Conservation (phyloP, 2,329 filamentous ascomycete genomes). For the Hypoxylon sp. region DNA sequence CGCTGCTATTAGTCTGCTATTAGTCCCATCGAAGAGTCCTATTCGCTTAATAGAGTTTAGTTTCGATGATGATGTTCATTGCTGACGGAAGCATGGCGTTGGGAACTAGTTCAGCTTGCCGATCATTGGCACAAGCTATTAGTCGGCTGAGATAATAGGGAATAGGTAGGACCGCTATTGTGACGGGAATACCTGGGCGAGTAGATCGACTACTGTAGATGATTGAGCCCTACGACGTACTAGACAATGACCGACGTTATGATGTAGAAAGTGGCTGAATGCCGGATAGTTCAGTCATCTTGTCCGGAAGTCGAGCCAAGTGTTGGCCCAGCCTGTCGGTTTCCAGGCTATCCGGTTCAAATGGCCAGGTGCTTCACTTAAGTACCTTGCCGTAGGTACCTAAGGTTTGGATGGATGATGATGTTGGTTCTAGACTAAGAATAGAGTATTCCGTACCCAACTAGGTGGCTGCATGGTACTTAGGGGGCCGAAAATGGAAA, state of each 20-base stretch:
- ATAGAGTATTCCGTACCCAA: conserved; percentile 22
- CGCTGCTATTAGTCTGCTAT: conserved; percentile 21
- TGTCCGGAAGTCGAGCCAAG: conserved; percentile 26
- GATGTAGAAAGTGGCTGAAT: conserved; percentile 12
- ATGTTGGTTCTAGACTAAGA: conserved; percentile 32
- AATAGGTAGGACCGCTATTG: conserved; percentile 2
- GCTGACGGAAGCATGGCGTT: conserved; percentile 32
- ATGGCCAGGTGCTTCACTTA: not conserved
- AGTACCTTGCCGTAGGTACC: conserved; percentile 6
- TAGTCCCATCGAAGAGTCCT: conserved; percentile 9
- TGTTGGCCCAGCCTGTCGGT: conserved; percentile 30
- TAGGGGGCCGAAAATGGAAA: conserved; percentile 28
- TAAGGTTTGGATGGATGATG: conserved; percentile 13
- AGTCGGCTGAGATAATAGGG: conserved; percentile 18
- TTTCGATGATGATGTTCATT: conserved; percentile 2
- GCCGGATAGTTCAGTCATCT: conserved; percentile 17
- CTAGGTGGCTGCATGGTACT: not conserved
- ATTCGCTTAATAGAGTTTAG: conserved; percentile 11
- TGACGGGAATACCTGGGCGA: conserved; percentile 1
- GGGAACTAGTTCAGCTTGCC: conserved; percentile 29
- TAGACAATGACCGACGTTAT: not conserved
- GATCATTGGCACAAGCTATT: conserved; percentile 20
- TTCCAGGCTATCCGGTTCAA: conserved; percentile 30
- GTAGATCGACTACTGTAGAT: conserved; percentile 11
- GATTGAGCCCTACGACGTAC: conserved; percentile 1